These are phyloP conservation scores for Eurotiales sp. DNA, from an alignment of 2,329 filamentous ascomycete species.

Conservation along the genomic window DNA sequence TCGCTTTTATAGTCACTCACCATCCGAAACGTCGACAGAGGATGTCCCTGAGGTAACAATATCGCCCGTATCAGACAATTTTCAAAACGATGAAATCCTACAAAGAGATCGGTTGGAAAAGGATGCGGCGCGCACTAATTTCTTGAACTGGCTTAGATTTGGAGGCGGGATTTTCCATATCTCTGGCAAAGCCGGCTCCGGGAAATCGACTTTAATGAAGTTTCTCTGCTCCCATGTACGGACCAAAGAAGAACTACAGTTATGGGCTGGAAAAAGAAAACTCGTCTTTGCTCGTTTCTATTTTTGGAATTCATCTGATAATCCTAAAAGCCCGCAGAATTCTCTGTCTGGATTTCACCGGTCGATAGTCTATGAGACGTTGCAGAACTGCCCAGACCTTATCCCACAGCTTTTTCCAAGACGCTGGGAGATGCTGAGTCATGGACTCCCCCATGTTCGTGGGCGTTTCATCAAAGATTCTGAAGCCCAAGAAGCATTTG, in stretches of 20 bases:
- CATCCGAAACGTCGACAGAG: too few species aligned
- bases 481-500: conserved; percentile 14
- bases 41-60: too few species aligned
- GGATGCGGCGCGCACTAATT: too few species aligned
- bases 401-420: conserved; percentile 19
- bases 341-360: conserved; percentile 40
- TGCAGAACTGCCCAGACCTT: conserved; percentile 27
- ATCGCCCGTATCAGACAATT: too few species aligned
- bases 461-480: neutral
- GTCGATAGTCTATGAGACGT: conserved; percentile 34
- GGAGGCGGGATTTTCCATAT: conserved; percentile 34
- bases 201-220: conserved; percentile 49
- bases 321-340: conserved; percentile 40
- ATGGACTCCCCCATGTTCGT: neutral
- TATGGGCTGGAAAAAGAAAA: conserved; percentile 31
- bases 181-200: conserved; percentile 45
- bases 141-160: conserved; percentile 22
- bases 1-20: too few species aligned
- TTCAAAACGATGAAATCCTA: too few species aligned
- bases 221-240: conserved; percentile 30
- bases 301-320: conserved; percentile 40
- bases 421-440: too few species aligned
- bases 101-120: too few species aligned
- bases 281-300: conserved; percentile 36
- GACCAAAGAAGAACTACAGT: conserved; percentile 24